phyloP scores from a whole-genome alignment of 1,284 basidiomycete species.

The Cryptococcus hybrid region DNA sequence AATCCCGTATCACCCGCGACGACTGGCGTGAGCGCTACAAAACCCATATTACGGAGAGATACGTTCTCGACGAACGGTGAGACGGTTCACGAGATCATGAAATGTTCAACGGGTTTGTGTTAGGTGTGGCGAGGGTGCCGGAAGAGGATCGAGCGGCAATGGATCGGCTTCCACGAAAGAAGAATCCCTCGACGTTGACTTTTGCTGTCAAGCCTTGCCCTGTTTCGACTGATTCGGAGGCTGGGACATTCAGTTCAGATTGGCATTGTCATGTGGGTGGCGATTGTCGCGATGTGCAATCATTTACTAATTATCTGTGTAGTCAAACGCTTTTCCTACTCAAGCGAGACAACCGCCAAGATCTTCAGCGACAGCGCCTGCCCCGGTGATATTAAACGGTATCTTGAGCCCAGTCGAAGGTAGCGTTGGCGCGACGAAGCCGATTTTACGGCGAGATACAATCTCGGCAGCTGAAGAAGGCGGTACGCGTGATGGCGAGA shows the following conservation, averaged over 20 bases:
- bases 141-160: not conserved
- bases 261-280: not conserved
- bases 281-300: conserved; percentile 8
- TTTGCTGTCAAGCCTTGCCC: conserved; percentile 11
- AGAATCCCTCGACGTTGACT: conserved; percentile 11
- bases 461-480: conserved; percentile 13
- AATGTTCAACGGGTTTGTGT: conserved; percentile 5
- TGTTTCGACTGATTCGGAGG: conserved; percentile 7
- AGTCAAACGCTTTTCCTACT: not conserved
- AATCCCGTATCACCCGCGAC: not conserved
- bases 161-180: conserved; percentile 4
- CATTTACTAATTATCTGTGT: conserved; percentile 4
- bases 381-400: not conserved
- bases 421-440: not conserved
- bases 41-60: conserved; percentile 13
- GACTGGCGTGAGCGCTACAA: not conserved
- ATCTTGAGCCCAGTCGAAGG: not conserved
- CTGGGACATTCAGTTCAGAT: conserved; percentile 11
- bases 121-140: conserved; percentile 6
- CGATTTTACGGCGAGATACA: conserved; percentile 12
- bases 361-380: not conserved
- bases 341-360: not conserved
- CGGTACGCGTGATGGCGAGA: conserved; percentile 4
- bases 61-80: conserved; percentile 13
- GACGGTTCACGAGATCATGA: conserved; percentile 6